Percentiles rank a stretch among this genome's conserved stretches.
phyloP scores from a whole-genome alignment of 2,329 filamentous ascomycete genomes.

The Elsinoe arachidis region DNA sequence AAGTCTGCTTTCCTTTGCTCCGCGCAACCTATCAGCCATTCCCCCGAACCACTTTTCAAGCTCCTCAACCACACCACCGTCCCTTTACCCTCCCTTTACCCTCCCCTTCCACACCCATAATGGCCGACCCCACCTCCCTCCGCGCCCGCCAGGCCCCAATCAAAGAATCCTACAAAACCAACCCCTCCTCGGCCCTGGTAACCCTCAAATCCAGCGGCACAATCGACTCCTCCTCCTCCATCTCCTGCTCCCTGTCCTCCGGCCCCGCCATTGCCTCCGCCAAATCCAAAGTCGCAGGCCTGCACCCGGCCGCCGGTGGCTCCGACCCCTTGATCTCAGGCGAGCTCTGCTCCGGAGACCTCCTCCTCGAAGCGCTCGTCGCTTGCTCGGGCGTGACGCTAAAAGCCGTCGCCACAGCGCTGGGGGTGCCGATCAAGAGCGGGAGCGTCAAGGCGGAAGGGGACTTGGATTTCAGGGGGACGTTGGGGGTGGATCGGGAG shows the following conservation, averaged over 20 bases:
- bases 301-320: slow-evolving; percentile 42
- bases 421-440: slow-evolving; percentile 35
- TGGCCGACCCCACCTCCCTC: slow-evolving; percentile 25
- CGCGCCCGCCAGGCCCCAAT: slow-evolving; percentile 42
- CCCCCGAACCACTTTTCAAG: background rate
- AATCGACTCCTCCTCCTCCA: slow-evolving; percentile 36
- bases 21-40: background rate
- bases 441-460: slow-evolving; percentile 39
- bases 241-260: slow-evolving; percentile 41
- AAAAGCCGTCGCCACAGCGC: slow-evolving; percentile 42
- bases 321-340: slow-evolving; percentile 35
- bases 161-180: slow-evolving; percentile 37
- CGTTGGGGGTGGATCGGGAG: slow-evolving; percentile 39
- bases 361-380: slow-evolving; percentile 43
- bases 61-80: background rate
- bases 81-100: background rate
- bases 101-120: background rate
- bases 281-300: slow-evolving; percentile 36
- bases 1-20: too few relatives aligned
- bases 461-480: slow-evolving; percentile 43
- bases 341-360: slow-evolving; percentile 42
- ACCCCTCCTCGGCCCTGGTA: slow-evolving; percentile 38
- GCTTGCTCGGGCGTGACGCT: slow-evolving; percentile 45
- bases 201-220: slow-evolving; percentile 37
- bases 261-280: slow-evolving; percentile 34